Evolutionary conservation across 495 filamentous ascomycete species (phyloP), one percentile per base, ranked within the genome.

Genomic region (Aspergillus steynii): DNA sequence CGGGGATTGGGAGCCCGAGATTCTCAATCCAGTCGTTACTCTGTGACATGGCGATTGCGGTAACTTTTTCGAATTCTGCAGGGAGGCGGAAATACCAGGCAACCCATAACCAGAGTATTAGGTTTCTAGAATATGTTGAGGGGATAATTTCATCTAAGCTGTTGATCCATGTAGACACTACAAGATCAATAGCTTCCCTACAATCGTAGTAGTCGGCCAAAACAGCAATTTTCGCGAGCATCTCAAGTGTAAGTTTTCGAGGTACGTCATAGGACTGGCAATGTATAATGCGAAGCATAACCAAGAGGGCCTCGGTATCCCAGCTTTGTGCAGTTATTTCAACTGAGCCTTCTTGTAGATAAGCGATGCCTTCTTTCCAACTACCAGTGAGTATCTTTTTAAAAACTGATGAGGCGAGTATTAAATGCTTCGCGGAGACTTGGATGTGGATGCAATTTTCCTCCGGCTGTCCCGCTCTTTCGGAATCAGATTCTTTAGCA

Each of bases 201-300:
- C 82, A 79, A 42, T 77, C 64, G 56, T 85, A 83, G 52, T 77
- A 78, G 62, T 86, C 82, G 20, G 82, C 76, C 29, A 86, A 63
- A 5, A 80, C 69, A 28, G 80, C 74, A 50, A 86, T 68, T 59
- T 82, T 74, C 2, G 78, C 76, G 5, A 86, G 74, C 31, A 74
- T 75, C 5, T 83, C 76, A 2, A 85, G 59, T 14, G 66, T 64
- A 3, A 84, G 42, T 1, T 62, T 53, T 9, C 61, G 53, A 0
- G 83, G 81, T n/a, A 87, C 68, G 5, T 72, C 56, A 26, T 71
- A 53, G 14, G 70, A 75, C 9, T 74, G 74, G 48, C 74, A 62
- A 69, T 88, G 84, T 25, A 87, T 74, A 15, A 80, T 72, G 28
- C 80, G 75, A 58, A 88, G 64, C 6, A 85, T 51, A 55, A 81